Base-by-base conservation (phyloP, 768 basidiomycete species). In the Suillus americanus region DNA sequence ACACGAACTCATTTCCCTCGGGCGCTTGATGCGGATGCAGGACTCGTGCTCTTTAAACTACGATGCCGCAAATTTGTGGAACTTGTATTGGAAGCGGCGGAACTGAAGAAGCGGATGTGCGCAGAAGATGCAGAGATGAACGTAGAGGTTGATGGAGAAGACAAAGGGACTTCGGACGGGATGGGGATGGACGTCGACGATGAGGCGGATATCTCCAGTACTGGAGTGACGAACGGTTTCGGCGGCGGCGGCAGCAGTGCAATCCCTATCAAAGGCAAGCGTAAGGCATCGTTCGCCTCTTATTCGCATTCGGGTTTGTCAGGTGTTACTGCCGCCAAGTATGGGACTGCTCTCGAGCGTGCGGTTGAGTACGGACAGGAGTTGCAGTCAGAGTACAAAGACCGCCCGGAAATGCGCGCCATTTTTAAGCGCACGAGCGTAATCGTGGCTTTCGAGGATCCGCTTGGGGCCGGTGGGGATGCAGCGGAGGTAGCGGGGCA, bases 41-140 rank as follows among this genome's bases (percentile, higher is more conserved):
- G 89, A 10, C 78, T 92, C 18, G 83, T 95, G 77, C 76, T 85
- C n/a, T 91, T 95, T 80, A 92, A 91, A 74, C 76, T 96, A 69
- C 85, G 89, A 30, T 93, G 92, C 77, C 84, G 92, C 69, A 92
- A 90, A 75, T 94, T 95, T 70, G 87, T 95, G 53, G 94, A 95
- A 75, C 83, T 94, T 35, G 84, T 92, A 16, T 71, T 94, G 68
- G 85, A 88, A 67, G 87, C 91, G 12, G 83, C 86, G 6, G 90
- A 89, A 66, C 77, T 90, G 65, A 85, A 87, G 79, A 89, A 89
- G 77, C 82, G 78, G 68, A 83, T 87, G 78, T 81, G 81, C 64
- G 75, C 73, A 33, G 79, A 79, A 38, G 80, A 79, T 62, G 68
- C 68, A 37, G 77, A 73, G 48, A 70, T 71, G 66, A 78, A 69